These are phyloP conservation scores for Spencermartinsiella europaea DNA, from an alignment of 805 yeast species.

Conservation along the genomic window DNA sequence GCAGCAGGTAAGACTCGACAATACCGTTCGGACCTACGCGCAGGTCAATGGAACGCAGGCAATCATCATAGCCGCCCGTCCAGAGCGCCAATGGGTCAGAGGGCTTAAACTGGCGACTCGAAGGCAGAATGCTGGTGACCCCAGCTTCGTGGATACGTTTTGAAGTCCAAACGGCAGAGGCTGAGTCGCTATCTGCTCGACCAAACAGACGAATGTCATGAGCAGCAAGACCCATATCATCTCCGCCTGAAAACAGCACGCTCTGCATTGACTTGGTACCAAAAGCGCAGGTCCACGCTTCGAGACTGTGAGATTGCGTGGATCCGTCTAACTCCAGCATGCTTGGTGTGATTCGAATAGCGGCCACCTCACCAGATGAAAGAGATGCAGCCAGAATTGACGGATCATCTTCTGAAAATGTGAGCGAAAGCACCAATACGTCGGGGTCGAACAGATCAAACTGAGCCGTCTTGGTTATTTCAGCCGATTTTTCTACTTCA, in stretches of 20 bases:
- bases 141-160: conserved; percentile 82
- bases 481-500: conserved; percentile 2
- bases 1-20: conserved; percentile 44
- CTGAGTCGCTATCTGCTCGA: conserved; percentile 9
- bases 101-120: conserved; percentile 39
- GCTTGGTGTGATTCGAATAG: conserved; percentile 33
- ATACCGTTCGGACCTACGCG: conserved; percentile 43
- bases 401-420: conserved; percentile 44
- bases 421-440: conserved; percentile 58
- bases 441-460: conserved; percentile 45
- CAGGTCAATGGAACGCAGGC: conserved; percentile 62
- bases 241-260: conserved; percentile 78
- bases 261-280: conserved; percentile 41
- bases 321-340: conserved; percentile 27
- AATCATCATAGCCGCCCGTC: conserved; percentile 94
- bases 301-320: conserved; percentile 53
- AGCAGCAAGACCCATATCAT: conserved; percentile 70
- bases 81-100: conserved; percentile 47
- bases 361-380: conserved; percentile 59
- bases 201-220: conserved; percentile 52
- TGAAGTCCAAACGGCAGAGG: conserved; percentile 23
- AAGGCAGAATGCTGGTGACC: conserved; percentile 73
- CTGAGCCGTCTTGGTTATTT: conserved; percentile 28
- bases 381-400: conserved; percentile 49
- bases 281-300: conserved; percentile 84